A percentile compares a stretch with the other conserved stretches of the same genome.
Evolutionary conservation across 768 basidiomycete species (phyloP).

Genomic region (Rhodotorula babjevae): DNA sequence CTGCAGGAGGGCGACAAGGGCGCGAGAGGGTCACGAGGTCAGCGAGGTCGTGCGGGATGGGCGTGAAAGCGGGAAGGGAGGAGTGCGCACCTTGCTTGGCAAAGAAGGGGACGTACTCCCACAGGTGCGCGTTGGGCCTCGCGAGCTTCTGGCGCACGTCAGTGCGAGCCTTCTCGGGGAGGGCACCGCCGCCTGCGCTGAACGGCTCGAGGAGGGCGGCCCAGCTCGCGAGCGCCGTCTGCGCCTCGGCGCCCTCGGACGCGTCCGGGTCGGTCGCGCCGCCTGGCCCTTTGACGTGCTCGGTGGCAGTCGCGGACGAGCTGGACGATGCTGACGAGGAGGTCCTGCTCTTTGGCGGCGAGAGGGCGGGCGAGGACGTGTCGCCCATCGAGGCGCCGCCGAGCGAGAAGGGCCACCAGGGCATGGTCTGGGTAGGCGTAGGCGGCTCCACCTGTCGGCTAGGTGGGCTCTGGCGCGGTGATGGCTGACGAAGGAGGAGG

Average conservation of each 20-base stretch:
- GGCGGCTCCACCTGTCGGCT: too few relatives aligned
- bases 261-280: slow-evolving; percentile 7
- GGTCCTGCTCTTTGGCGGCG: too few relatives aligned
- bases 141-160: slow-evolving; percentile 12
- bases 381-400: too few relatives aligned
- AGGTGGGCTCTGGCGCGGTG: too few relatives aligned
- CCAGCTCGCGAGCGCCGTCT: slow-evolving; percentile 22
- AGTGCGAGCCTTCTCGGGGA: slow-evolving; percentile 32
- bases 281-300: not conserved
- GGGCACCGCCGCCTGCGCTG: slow-evolving; percentile 1
- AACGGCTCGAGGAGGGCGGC: slow-evolving; percentile 34
- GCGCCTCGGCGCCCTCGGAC: not conserved
- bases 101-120: slow-evolving; percentile 41
- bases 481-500: too few relatives aligned
- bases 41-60: not conserved
- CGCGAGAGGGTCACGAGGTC: not conserved
- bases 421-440: not conserved
- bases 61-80: not conserved
- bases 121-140: slow-evolving; percentile 23
- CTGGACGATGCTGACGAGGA: not conserved
- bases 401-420: not conserved
- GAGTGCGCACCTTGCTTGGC: slow-evolving; percentile 38
- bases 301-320: not conserved
- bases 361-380: too few relatives aligned
- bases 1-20: slow-evolving; percentile 40